Conservation (phyloP, 192 early-diverging fungal genomes). For the Coemansia sp. region DNA sequence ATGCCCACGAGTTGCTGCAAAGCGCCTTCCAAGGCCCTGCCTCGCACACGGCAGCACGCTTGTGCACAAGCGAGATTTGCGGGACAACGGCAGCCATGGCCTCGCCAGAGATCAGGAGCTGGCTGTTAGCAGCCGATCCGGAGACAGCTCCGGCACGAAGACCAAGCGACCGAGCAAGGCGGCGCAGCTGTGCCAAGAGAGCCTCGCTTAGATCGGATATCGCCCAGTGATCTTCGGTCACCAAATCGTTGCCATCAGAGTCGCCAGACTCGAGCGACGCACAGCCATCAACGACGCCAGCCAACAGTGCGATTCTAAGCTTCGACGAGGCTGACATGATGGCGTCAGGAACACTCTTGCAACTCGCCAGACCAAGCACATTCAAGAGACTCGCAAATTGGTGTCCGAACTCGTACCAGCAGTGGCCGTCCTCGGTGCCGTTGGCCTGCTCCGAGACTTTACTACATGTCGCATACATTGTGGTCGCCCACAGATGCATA, state of each 20-base stretch:
- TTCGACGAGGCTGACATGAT: conserved; percentile 25
- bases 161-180: conserved; percentile 31
- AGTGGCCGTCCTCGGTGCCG: no score
- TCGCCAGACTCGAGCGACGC: not conserved
- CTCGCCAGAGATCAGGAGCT: conserved; percentile 18
- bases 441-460: no score
- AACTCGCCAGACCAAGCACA: not conserved
- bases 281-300: conserved; percentile 26
- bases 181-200: conserved; percentile 11
- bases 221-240: conserved; percentile 10
- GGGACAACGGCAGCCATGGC: conserved; percentile 9
- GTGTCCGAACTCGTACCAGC: no score
- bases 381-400: not conserved
- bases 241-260: not conserved
- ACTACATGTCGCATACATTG: no score
- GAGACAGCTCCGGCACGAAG: conserved; percentile 20
- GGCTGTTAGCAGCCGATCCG: not conserved
- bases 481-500: no score
- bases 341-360: conserved; percentile 18
- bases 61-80: conserved; percentile 1
- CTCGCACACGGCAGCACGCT: conserved; percentile 6
- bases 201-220: conserved; percentile 1
- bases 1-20: conserved; percentile 33
- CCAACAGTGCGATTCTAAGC: conserved; percentile 36
- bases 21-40: conserved; percentile 1